These are phyloP conservation scores for Curvularia hawaiiensis DNA, from an alignment of 2,329 filamentous ascomycete genomes.

Conservation along the genomic window DNA sequence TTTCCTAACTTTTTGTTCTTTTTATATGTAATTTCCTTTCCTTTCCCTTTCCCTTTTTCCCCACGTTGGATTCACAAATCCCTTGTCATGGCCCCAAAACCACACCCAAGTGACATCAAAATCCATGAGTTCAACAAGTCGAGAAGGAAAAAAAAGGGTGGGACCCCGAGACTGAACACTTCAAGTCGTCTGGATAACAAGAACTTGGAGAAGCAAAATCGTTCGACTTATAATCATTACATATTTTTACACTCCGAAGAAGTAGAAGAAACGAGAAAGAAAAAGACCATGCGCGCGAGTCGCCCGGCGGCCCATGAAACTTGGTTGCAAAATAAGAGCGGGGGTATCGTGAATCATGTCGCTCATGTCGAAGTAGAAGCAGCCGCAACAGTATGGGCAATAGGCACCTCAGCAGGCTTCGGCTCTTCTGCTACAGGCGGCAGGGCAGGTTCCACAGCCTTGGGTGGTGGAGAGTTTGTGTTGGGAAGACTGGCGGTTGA, in stretches of 20 bases:
- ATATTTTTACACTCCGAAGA: constrained; percentile 41
- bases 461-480: constrained; percentile 35
- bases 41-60: neutral
- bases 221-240: constrained; percentile 33
- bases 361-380: constrained; percentile 32
- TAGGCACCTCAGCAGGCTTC: constrained; percentile 20
- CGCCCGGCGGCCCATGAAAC: constrained; percentile 25
- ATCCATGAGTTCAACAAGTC: constrained; percentile 2
- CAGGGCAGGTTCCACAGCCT: constrained; percentile 32
- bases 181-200: constrained; percentile 19
- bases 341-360: constrained; percentile 33
- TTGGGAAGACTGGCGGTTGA: constrained; percentile 39
- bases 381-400: constrained; percentile 16
- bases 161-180: constrained; percentile 21
- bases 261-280: constrained; percentile 12
- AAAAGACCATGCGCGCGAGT: constrained; percentile 24
- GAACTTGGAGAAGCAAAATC: constrained; percentile 18
- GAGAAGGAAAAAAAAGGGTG: neutral
- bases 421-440: constrained; percentile 36
- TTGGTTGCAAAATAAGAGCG: constrained; percentile 24
- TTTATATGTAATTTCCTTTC: neutral
- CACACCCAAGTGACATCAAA: neutral
- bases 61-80: neutral
- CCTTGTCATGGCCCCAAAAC: no score
- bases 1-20: no score